Base-by-base conservation (phyloP, 1,284 basidiomycete genomes). In the Uromyces viciae-fabae region DNA sequence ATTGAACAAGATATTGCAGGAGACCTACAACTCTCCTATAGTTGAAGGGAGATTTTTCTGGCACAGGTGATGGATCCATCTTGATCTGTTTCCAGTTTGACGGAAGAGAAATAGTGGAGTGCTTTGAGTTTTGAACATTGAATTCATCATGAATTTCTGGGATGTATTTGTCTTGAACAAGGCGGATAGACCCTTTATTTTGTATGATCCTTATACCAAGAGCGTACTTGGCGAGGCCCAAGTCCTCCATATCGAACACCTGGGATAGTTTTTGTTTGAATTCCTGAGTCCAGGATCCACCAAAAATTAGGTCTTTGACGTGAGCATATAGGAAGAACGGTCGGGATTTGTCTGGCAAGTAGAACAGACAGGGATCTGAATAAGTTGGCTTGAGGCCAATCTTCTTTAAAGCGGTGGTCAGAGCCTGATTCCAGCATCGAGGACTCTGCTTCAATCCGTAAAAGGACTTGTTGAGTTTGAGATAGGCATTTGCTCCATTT, bases 351-450 rank as follows among this genome's bases (percentile, higher is more conserved):
- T 76, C 42, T 17, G 28, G 11, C 1, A 31, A 64, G 58, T 42
- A 22, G 46, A 43, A 76, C 1, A 76, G 62, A 31, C 75, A 76
- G 17, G 75, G 43, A 38, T 76, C 60, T 1, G 43, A 43, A 15
- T 56, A 33, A 15, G 2, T 38, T 9, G 49, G 25, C 28, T 40
- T n/a, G 5, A 75, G 46, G 15, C 25, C 40, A 49, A 64, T 54
- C 8, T 43, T 2, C 28, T 33, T 54, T 8, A 78, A 46, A 3
- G 52, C 72, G 28, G 17, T 58, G 38, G 64, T 78, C n/a, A n/a
- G n/a, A n/a, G n/a, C n/a, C n/a, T n/a, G n/a, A n/a, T n/a, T 38
- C 75, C 75, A 77, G 46, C 75, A 77, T 46, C 75, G 28, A 8
- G 66, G 75, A 36, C 58, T 66, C 40, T 69, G 62, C 31, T 71